Evolutionary conservation across 2,329 filamentous ascomycete genomes (phyloP).

Genomic region (Aspergillus quadricinctus): DNA sequence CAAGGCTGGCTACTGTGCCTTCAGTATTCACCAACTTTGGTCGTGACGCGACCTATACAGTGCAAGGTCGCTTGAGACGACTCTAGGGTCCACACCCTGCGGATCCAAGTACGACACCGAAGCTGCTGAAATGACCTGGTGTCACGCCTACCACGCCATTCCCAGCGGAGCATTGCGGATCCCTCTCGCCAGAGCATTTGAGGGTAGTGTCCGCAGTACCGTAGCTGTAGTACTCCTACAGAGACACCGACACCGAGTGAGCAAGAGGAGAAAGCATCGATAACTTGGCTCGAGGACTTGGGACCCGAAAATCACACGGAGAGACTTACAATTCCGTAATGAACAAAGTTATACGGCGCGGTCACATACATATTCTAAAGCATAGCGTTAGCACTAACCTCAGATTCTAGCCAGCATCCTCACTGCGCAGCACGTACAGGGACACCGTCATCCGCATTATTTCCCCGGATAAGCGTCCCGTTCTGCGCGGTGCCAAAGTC

Average conservation of each 20-base stretch:
- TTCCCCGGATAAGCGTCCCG: conserved; percentile 24
- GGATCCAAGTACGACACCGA: conserved; percentile 16
- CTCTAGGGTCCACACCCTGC: conserved; percentile 15
- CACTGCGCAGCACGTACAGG: conserved; percentile 14
- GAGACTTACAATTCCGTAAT: conserved; percentile 24
- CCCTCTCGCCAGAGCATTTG: conserved; percentile 22
- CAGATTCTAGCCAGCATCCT: background rate
- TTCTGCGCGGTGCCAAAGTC: conserved; percentile 19
- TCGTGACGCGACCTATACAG: background rate
- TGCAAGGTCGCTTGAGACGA: background rate
- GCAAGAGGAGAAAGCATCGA: background rate
- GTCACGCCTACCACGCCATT: conserved; percentile 22
- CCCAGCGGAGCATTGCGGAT: conserved; percentile 24
- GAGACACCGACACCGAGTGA: background rate
- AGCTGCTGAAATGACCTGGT: conserved; percentile 21
- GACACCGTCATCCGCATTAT: conserved; percentile 24
- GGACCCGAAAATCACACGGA: background rate
- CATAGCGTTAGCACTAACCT: background rate
- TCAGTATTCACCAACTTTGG: background rate
- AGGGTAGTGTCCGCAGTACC: conserved; percentile 13
- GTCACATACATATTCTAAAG: conserved; percentile 24
- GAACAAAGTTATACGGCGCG: conserved; percentile 17
- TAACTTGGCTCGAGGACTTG: background rate
- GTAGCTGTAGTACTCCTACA: conserved; percentile 26
- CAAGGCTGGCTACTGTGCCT: background rate